Conservation (phyloP, 345 rosid genomes). For the Lumnitzera littorea region DNA sequence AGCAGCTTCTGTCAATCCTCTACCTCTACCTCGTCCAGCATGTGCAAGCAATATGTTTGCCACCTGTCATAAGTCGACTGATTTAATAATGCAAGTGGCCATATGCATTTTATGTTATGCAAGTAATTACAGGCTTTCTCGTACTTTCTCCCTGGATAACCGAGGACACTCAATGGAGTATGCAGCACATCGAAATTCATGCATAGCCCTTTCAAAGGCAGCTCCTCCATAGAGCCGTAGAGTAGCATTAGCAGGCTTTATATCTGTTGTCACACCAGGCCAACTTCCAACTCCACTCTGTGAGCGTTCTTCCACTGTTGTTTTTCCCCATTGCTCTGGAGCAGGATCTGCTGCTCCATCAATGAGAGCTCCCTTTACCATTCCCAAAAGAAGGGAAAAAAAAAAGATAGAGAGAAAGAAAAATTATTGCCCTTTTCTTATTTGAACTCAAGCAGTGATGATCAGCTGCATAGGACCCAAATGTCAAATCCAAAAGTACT, state of each 20-base stretch:
- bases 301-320: slow-evolving; percentile 73
- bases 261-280: slow-evolving; percentile 73
- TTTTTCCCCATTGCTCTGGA: slow-evolving; percentile 97
- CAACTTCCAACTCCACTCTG: slow-evolving; percentile 91
- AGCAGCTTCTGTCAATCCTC: slow-evolving; percentile 88
- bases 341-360: slow-evolving; percentile 99
- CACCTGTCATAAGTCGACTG: slow-evolving; percentile 41
- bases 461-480: no score
- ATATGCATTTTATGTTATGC: no score
- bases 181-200: slow-evolving; percentile 92
- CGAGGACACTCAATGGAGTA: slow-evolving; percentile 93
- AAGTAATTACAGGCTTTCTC: no score
- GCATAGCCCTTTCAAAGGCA: slow-evolving; percentile 93
- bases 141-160: slow-evolving; percentile 90
- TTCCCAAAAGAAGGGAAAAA: neutral
- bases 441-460: neutral
- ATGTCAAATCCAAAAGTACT: no score
- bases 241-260: slow-evolving; percentile 86
- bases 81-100: neutral
- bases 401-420: slow-evolving; percentile 2
- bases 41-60: slow-evolving; percentile 92
- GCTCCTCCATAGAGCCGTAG: slow-evolving; percentile 98
- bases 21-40: slow-evolving; percentile 87
- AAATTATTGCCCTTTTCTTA: neutral
- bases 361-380: slow-evolving; percentile 66